Evolutionary conservation across 495 filamentous ascomycete genomes (phyloP).

Genomic region (Tirmania nivea): DNA sequence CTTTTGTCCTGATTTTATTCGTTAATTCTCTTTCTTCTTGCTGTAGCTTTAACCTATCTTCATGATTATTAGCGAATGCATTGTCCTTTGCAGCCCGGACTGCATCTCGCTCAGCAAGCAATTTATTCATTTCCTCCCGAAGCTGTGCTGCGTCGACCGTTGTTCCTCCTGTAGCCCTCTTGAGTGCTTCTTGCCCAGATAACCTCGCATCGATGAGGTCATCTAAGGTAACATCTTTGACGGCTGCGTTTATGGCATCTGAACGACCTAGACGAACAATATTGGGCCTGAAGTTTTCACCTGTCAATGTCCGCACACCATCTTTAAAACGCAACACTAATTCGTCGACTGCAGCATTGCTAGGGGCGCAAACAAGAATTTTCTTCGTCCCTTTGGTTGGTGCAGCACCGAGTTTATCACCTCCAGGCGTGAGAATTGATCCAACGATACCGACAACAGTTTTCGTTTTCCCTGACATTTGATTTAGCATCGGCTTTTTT

Average conservation of each 20-base stretch:
- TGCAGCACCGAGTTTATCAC: slow-evolving; percentile 27
- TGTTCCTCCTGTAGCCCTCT: slow-evolving; percentile 22
- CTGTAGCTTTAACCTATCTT: slow-evolving; percentile 36
- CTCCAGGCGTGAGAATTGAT: slow-evolving; percentile 46
- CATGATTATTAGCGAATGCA: slow-evolving; percentile 32
- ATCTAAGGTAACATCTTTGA: slow-evolving; percentile 82
- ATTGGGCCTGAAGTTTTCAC: slow-evolving; percentile 47
- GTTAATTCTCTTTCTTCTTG: slow-evolving; percentile 46
- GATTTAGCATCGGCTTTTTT: neutral
- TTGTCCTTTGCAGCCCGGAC: slow-evolving; percentile 48
- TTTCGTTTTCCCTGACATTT: slow-evolving; percentile 60
- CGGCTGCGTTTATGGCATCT: slow-evolving; percentile 78
- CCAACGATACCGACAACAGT: slow-evolving; percentile 94
- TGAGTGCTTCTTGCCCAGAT: slow-evolving; percentile 20
- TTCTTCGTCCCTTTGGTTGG: slow-evolving; percentile 43
- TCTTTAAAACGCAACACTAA: slow-evolving; percentile 79
- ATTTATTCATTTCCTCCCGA: slow-evolving; percentile 56
- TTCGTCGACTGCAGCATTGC: slow-evolving; percentile 94
- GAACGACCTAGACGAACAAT: slow-evolving; percentile 80
- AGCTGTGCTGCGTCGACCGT: slow-evolving; percentile 49
- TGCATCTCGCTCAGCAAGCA: slow-evolving; percentile 47
- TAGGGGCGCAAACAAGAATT: slow-evolving; percentile 82
- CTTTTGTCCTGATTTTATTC: slow-evolving; percentile 48
- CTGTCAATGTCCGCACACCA: slow-evolving; percentile 59
- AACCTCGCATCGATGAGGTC: slow-evolving; percentile 64